A percentile compares a stretch with the other conserved stretches of the same genome.
These are phyloP conservation scores for Cyclotella choctawhatcheeana DNA, from an alignment of 108 stramenopile genomes.

Conservation along the genomic window DNA sequence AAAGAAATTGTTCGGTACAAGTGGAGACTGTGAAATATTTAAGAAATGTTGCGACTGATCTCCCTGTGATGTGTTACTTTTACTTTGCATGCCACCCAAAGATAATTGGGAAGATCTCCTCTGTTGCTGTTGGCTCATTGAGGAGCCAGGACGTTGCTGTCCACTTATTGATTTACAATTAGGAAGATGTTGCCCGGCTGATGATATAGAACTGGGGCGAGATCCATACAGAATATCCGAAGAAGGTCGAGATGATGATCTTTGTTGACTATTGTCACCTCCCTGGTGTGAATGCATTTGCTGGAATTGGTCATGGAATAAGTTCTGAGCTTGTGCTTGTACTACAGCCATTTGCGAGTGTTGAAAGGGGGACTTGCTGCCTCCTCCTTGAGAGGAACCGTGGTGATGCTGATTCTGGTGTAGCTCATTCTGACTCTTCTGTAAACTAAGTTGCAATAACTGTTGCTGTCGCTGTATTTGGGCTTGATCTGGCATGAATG, in stretches of 20 bases:
- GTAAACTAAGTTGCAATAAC: background rate
- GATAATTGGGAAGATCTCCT: conserved; percentile 2
- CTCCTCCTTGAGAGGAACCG: background rate
- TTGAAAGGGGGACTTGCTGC: background rate
- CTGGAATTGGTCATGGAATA: background rate
- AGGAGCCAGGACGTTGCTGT: background rate
- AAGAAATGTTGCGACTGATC: conserved; percentile 1
- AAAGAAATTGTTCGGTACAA: background rate
- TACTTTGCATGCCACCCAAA: conserved; percentile 1
- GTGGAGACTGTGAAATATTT: background rate
- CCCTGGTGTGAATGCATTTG: background rate
- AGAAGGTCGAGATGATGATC: background rate
- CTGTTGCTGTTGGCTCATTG: background rate
- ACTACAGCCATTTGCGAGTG: background rate
- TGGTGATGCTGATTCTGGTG: background rate
- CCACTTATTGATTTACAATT: background rate
- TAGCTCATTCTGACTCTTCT: background rate
- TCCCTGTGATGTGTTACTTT: background rate
- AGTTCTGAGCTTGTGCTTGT: conserved; percentile 10
- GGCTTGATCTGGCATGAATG: background rate
- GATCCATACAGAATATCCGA: background rate
- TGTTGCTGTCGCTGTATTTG: background rate
- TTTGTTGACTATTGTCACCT: background rate
- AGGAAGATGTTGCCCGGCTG: background rate
- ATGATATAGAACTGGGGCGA: background rate